Percentiles rank a stretch among this genome's conserved stretches.
Conservation (phyloP, 1,284 basidiomycete species). For the Tausonia pullulans region DNA sequence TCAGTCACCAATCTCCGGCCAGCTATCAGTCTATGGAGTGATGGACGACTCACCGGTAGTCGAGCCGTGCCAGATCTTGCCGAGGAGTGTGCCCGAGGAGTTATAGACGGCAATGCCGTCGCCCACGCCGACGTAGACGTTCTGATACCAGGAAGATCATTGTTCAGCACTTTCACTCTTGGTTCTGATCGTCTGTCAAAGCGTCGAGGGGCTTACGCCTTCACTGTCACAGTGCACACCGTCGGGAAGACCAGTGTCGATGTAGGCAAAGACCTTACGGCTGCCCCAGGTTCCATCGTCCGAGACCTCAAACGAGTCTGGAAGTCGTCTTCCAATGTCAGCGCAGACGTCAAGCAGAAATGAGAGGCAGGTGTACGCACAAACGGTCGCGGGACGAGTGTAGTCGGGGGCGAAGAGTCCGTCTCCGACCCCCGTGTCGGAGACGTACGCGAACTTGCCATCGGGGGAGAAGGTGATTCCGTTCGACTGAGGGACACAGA, state of each 20-base stretch:
- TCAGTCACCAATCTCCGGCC: background rate
- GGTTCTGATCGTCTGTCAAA: too few relatives aligned
- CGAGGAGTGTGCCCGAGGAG: conserved; percentile 49
- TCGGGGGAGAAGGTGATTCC: conserved; percentile 33
- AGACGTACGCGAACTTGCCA: conserved; percentile 31
- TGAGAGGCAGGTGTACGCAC: conserved; percentile 21
- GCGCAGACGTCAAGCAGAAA: background rate
- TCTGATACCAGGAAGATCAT: conserved; percentile 31
- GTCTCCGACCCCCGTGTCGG: conserved; percentile 25
- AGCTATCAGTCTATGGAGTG: background rate
- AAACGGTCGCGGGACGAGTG: conserved; percentile 58
- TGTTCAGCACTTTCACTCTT: too few relatives aligned
- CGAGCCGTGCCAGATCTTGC: conserved; percentile 58
- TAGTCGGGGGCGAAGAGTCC: conserved; percentile 49
- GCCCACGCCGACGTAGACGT: conserved; percentile 42
- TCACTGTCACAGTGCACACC: conserved; percentile 48
- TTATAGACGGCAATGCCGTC: conserved; percentile 68
- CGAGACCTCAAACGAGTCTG: conserved; percentile 51
- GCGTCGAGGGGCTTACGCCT: conserved; percentile 29
- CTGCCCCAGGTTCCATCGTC: conserved; percentile 50
- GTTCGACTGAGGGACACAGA: conserved; percentile 22
- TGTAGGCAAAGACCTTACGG: conserved; percentile 58
- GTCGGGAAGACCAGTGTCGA: conserved; percentile 53
- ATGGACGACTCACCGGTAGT: conserved; percentile 31
- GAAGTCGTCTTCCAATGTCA: conserved; percentile 37